Evolutionary conservation across 768 basidiomycete genomes (phyloP), one percentile per base, ranked within the genome.

Genomic region (Lanmaoa pseudosensibilis): DNA sequence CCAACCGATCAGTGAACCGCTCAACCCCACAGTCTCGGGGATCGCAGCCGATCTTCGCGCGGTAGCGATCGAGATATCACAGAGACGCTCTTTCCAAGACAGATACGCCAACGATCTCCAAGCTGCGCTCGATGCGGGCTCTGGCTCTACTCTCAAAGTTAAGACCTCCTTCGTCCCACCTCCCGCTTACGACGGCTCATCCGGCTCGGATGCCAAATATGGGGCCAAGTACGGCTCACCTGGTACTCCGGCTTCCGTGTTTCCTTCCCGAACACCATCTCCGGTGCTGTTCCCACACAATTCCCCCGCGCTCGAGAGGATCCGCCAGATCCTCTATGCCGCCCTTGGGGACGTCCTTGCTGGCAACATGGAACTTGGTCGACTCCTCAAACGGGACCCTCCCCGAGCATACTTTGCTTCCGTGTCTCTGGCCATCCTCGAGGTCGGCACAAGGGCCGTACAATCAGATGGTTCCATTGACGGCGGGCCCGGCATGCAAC

Each of bases 311-410:
- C 87, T 94, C 60, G 82, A 85, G 54, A 77, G 88, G 65, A 93
- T 94, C 56, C 87, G 92, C 27, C 91, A 94, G 71, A 92, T 92
- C 0, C 80, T 94, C 18, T 94, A 93, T 69, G 90, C 92, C 0
- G 82, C 89, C 2, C 77, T 94, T 4, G 90, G 80, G 0, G 89
- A 90, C 59, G 83, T 81, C 1, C 77, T 93, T 44, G 80, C 84
- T 47, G 74, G 75, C 5, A 79, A 77, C 13, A 78, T 81, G 0
- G 74, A 78, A 3, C 78, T 94, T 7, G 80, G 81, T 3, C 54
- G 64, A 0, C 77, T 88, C 11, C 80, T 93, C 54, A 73, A 73
- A n/a, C 63, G 65, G 15, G 90, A 93, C 64, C 83, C 84, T 0
- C 73, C 86, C 0, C 80, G 88, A 19, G 92, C 90, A 0, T 93